Conservation (phyloP, 2,329 filamentous ascomycete genomes). For the Leptosphaerulina australis region DNA sequence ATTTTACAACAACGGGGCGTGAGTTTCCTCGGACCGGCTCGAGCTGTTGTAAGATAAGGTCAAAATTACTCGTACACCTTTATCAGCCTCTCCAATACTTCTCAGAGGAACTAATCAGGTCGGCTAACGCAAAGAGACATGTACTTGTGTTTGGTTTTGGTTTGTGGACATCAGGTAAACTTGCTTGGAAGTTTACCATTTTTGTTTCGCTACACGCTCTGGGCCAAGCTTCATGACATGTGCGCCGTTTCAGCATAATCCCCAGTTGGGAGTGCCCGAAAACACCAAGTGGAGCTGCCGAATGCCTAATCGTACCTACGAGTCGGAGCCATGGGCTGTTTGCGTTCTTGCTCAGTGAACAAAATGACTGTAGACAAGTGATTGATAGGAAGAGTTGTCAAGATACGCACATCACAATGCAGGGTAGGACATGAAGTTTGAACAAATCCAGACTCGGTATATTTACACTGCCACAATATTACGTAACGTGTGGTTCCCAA, state of each 20-base stretch:
- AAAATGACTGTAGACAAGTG: background rate
- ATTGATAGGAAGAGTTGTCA: background rate
- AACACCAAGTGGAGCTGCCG: background rate
- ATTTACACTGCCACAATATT: slow-evolving; percentile 18
- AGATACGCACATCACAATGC: slow-evolving; percentile 3
- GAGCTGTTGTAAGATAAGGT: no score
- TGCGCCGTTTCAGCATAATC: slow-evolving; percentile 13
- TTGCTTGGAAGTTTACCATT: background rate
- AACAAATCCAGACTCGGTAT: slow-evolving; percentile 22
- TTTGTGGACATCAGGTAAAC: no score
- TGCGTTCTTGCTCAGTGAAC: background rate
- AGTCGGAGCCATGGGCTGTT: background rate
- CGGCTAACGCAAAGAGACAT: no score
- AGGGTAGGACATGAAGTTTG: background rate
- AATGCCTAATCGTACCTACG: slow-evolving; percentile 3
- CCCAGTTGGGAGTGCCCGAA: background rate
- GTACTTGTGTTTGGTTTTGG: no score
- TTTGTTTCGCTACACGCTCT: slow-evolving; percentile 10
- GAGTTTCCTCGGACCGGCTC: no score
- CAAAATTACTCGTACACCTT: no score
- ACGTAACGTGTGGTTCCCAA: slow-evolving; percentile 14
- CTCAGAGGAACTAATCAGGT: no score
- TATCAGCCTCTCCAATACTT: no score
- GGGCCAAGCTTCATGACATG: slow-evolving; percentile 15
- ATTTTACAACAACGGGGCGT: no score